Evolutionary conservation across 1,284 basidiomycete species (phyloP), one percentile per base, ranked within the genome.

Genomic region (Psilocybe mexicana): DNA sequence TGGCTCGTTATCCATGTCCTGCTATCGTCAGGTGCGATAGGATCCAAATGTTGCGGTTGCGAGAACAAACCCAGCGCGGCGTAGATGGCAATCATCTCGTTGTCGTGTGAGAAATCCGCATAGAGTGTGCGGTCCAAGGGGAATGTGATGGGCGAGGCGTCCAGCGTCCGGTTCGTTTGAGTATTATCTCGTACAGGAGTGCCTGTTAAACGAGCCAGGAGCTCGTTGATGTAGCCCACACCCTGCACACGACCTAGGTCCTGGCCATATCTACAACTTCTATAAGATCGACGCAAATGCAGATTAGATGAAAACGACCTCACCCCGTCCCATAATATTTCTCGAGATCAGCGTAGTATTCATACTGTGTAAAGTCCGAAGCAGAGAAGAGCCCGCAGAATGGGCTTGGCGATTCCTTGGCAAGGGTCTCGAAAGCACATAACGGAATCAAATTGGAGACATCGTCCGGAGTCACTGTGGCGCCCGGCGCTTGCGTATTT

Each of bases 201-300:
- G 11, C 79, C 77, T 0, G 85, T 89, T 28, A 94, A 78, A n/a
- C 93, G 84, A 0, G 92, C 89, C n/a, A 94, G 74, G 38, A 95
- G 83, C 71, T 94, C 93, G 69, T 93, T 93, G 65, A 92, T 75
- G 68, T 88, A 94, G 4, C 92, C 92, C 5, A 93, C 88, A 45
- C 89, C 90, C 70, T 91, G 89, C 1, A 91, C 84, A 2, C 76
- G 84, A 0, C 90, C 91, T 2, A 90, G 77, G 0, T 71, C 64
- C 62, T 85, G 82, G 6, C 90, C 90, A 61, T 90, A 85, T 18
- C 87, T 89, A 25, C 14, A 8, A 18, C 35, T 58, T n/a, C 35
- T 36, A 47, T 25, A 30, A 43, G 35, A 45, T 28, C 18, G 45
- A 8, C 24, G 14, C 18, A 23, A 12, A 35, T 23, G 38, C 7